These are phyloP conservation scores for Fusarium nurragi DNA, from an alignment of 2,329 filamentous ascomycete genomes.

Conservation along the genomic window DNA sequence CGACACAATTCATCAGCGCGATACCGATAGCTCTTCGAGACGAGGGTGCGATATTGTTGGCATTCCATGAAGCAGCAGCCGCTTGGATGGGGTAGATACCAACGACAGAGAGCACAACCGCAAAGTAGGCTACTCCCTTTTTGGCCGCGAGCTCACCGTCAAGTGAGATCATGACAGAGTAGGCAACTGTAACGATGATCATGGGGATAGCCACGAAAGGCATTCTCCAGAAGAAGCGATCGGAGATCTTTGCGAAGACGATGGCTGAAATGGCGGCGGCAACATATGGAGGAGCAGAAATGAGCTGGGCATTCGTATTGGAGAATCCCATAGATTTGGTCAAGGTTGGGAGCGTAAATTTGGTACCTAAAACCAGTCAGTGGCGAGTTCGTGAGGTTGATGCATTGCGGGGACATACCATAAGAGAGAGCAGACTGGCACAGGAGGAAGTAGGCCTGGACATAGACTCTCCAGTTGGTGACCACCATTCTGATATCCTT, in stretches of 20 bases:
- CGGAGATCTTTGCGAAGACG: slow-evolving; percentile 70
- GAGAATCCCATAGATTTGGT: slow-evolving; percentile 42
- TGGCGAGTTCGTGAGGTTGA: not conserved
- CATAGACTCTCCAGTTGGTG: slow-evolving; percentile 46
- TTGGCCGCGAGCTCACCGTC: slow-evolving; percentile 30
- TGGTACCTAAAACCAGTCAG: slow-evolving; percentile 25
- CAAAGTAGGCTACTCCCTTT: slow-evolving; percentile 36
- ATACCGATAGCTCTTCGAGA: slow-evolving; percentile 48
- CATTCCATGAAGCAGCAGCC: slow-evolving; percentile 39
- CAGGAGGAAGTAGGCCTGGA: slow-evolving; percentile 44
- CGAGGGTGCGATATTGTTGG: slow-evolving; percentile 39
- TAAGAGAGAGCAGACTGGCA: slow-evolving; percentile 44
- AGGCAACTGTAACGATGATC: slow-evolving; percentile 32
- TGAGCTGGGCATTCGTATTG: slow-evolving; percentile 47
- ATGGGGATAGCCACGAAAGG: slow-evolving; percentile 38
- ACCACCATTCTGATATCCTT: slow-evolving; percentile 42
- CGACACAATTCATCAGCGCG: slow-evolving; percentile 45
- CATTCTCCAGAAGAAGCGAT: slow-evolving; percentile 60
- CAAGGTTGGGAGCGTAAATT: slow-evolving; percentile 42
- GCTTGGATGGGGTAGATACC: slow-evolving; percentile 40
- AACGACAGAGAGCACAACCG: slow-evolving; percentile 32
- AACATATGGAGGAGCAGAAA: slow-evolving; percentile 68
- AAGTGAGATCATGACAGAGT: slow-evolving; percentile 36
- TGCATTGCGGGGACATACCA: slow-evolving; percentile 10
- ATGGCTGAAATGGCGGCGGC: slow-evolving; percentile 72